Conservation (phyloP, 768 basidiomycete species). For the Boletellus emodensis region DNA sequence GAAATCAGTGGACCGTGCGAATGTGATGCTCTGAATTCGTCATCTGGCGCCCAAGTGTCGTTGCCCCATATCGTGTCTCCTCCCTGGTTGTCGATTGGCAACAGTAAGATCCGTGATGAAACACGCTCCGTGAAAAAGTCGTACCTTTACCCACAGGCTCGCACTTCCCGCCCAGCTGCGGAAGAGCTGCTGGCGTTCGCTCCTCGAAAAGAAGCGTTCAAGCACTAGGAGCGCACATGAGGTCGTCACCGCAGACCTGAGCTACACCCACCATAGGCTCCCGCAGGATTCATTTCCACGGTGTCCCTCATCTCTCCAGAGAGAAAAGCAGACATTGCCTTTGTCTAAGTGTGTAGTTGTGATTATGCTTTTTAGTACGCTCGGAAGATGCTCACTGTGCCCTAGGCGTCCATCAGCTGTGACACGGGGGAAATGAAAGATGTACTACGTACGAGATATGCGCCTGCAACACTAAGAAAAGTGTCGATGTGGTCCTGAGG, state of each 20-base stretch:
- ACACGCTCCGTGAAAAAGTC: background rate
- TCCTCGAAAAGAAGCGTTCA: conserved; percentile 86
- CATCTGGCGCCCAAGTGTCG: conserved; percentile 73
- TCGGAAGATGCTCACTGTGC: conserved; percentile 54
- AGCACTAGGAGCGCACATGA: conserved; percentile 45
- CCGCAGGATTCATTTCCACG: conserved; percentile 78
- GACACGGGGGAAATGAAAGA: background rate
- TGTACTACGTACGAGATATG: conserved; percentile 61
- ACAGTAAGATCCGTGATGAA: background rate
- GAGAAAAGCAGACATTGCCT: conserved; percentile 92
- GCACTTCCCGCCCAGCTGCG: conserved; percentile 94
- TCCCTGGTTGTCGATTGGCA: conserved; percentile 43
- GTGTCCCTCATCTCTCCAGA: conserved; percentile 97
- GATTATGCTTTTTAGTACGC: background rate
- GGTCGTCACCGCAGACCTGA: background rate
- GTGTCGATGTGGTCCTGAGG: conserved; percentile 77
- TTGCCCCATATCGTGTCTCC: conserved; percentile 86
- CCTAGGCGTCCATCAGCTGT: conserved; percentile 38
- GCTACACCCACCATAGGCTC: conserved; percentile 56
- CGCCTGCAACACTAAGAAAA: conserved; percentile 80
- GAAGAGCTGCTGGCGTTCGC: conserved; percentile 86
- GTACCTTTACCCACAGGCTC: conserved; percentile 91
- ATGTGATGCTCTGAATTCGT: conserved; percentile 46
- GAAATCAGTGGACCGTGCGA: conserved; percentile 82
- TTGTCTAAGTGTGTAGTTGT: conserved; percentile 50